A percentile compares a stretch with the other conserved stretches of the same genome.
Conservation (phyloP, 805 yeast species). For the Myxozyma geophila region DNA sequence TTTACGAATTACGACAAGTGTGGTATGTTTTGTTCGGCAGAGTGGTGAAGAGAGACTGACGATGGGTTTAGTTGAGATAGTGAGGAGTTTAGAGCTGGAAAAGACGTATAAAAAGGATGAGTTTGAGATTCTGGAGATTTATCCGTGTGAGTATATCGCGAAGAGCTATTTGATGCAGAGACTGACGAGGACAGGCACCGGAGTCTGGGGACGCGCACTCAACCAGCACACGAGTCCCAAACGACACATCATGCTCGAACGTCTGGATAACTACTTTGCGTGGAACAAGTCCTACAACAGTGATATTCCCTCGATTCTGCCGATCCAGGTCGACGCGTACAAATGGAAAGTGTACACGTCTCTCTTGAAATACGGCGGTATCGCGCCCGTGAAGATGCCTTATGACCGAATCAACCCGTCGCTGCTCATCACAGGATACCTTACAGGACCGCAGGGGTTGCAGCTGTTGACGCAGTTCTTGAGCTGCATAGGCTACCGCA, state of each 20-base stretch:
- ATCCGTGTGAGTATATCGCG: conserved; percentile 9
- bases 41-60: neutral
- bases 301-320: conserved; percentile 20
- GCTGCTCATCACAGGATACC: conserved; percentile 62
- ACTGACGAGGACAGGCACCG: conserved; percentile 48
- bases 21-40: neutral
- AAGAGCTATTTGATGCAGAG: neutral
- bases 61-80: conserved; percentile 13
- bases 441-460: conserved; percentile 63
- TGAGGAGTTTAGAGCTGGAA: conserved; percentile 9
- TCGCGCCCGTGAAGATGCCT: conserved; percentile 48
- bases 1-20: conserved; percentile 9
- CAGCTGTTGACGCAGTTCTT: conserved; percentile 76
- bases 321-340: conserved; percentile 59
- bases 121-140: conserved; percentile 20
- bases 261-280: conserved; percentile 46
- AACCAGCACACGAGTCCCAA: conserved; percentile 64
- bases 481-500: conserved; percentile 65
- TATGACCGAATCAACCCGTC: conserved; percentile 56
- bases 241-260: conserved; percentile 67
- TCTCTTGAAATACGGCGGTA: conserved; percentile 51
- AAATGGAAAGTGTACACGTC: conserved; percentile 65
- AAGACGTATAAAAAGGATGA: conserved; percentile 13
- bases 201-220: conserved; percentile 65
- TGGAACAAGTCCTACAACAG: conserved; percentile 34